Conservation (phyloP, 129 eudicot genomes). For the Lactuca saligna region DNA sequence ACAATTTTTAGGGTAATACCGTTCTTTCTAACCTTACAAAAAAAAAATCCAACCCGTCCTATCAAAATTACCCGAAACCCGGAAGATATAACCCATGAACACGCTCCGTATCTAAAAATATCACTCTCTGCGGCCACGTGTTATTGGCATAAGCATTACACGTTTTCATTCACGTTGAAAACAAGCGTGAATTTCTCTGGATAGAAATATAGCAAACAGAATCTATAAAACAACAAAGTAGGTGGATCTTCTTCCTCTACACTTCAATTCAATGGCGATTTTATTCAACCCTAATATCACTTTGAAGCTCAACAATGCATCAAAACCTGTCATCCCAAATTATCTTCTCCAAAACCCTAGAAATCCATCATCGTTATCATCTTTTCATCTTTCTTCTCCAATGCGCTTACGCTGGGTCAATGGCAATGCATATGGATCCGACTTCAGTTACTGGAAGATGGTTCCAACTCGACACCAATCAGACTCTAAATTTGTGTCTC, state of each 20-base stretch:
- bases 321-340: not conserved
- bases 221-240: conserved; percentile 6
- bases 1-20: too few relatives aligned
- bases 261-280: conserved; percentile 12
- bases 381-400: not conserved
- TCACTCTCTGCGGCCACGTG: conserved; percentile 6
- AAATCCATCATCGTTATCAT: not conserved
- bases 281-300: conserved; percentile 16
- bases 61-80: too few relatives aligned
- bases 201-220: not conserved
- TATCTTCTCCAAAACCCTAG: conserved; percentile 23
- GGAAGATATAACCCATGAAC: too few relatives aligned
- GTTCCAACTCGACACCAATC: conserved; percentile 8
- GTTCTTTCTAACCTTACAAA: too few relatives aligned
- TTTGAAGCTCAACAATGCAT: conserved; percentile 10
- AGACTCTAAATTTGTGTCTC: conserved; percentile 3
- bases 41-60: too few relatives aligned
- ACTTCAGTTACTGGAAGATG: conserved; percentile 23
- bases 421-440: conserved; percentile 15
- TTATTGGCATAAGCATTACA: not conserved
- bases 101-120: too few relatives aligned
- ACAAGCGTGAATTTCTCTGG: not conserved
- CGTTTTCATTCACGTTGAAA: conserved; percentile 4
- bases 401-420: not conserved
- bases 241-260: not conserved